These are phyloP conservation scores for Castanea crenata DNA, from an alignment of 306 rosid genomes.

Conservation along the genomic window DNA sequence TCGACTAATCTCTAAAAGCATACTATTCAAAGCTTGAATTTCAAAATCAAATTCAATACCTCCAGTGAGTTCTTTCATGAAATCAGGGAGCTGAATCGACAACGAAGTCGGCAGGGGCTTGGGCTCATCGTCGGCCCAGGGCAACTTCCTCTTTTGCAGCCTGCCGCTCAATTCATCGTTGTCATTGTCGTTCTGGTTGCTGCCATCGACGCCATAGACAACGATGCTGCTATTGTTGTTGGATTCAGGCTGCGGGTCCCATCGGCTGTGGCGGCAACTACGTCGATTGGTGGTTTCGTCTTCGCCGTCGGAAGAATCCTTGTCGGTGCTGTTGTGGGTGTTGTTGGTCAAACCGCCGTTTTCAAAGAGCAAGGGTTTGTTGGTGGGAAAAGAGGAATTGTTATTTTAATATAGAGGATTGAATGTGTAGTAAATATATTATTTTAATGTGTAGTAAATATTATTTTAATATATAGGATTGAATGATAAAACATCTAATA, in stretches of 20 bases:
- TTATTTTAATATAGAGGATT: background rate
- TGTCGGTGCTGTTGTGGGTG: slow-evolving; percentile 59
- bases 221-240: slow-evolving; percentile 47
- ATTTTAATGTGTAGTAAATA: too few species aligned
- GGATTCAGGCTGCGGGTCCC: slow-evolving; percentile 97
- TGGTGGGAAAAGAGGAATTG: slow-evolving; percentile 15
- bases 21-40: slow-evolving; percentile 87
- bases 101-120: slow-evolving; percentile 40
- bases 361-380: slow-evolving; percentile 55
- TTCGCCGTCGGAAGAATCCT: slow-evolving; percentile 84
- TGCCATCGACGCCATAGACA: slow-evolving; percentile 23
- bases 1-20: slow-evolving; percentile 89
- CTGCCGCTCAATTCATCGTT: slow-evolving; percentile 50
- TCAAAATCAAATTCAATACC: slow-evolving; percentile 97
- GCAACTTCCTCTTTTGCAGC: slow-evolving; percentile 71
- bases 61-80: slow-evolving; percentile 53
- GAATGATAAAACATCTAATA: too few species aligned
- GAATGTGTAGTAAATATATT: too few species aligned
- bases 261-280: slow-evolving; percentile 79
- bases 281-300: slow-evolving; percentile 86
- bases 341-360: slow-evolving; percentile 62
- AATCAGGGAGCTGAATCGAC: slow-evolving; percentile 86
- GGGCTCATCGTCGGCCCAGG: slow-evolving; percentile 97
- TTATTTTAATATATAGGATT: too few species aligned
- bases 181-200: slow-evolving; percentile 46